Base-by-base conservation (phyloP, 2,329 filamentous ascomycete species). In the Neonectria neomacrospora region DNA sequence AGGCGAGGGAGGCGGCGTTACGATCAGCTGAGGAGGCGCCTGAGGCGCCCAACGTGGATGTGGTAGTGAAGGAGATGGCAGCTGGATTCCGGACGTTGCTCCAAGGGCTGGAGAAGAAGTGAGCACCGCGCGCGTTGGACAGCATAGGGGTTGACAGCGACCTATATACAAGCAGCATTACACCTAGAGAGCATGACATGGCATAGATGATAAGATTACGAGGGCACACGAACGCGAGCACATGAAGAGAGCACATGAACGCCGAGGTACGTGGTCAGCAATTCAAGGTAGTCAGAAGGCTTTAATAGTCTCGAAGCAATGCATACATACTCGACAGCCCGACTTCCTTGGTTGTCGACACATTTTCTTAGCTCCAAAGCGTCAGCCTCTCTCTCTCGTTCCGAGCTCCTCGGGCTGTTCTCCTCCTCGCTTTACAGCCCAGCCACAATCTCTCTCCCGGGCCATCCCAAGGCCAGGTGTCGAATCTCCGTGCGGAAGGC, bases 21-120 rank as follows among this genome's bases (percentile, higher is more conserved):
- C 37, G 59, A 28, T 58, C 52, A 9, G 67, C 65, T 44, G 73
- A 77, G 39, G 70, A 74, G 52, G 68, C 72, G 1, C 78, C 76
- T 2, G 65, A 76, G 30, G 74, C 79, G 18, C 83, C 82, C 1
- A 77, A 83, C 63, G 81, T 86, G 11, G 67, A 67, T 10, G 66
- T 76, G 9, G 81, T 85, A 14, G 72, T 85, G 6, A 73, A 75
- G 44, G 76, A 78, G 34, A 64, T 85, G 71, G 77, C 78, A 0
- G 65, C 68, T 11, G 73, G 69, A n/a, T 85, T 84, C 67, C 71
- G 74, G 54, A 71, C 74, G 53, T 54, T 80, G n/a, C 26, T 76
- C 30, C 71, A 75, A 44, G 69, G 72, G 41, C 26, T 61, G 18
- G 45, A 68, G 14, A 53, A 57, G 39, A 30, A 41, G 20, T 59